phyloP scores from a whole-genome alignment of 2,329 filamentous ascomycete species.

The Lachnellula hyalina region DNA sequence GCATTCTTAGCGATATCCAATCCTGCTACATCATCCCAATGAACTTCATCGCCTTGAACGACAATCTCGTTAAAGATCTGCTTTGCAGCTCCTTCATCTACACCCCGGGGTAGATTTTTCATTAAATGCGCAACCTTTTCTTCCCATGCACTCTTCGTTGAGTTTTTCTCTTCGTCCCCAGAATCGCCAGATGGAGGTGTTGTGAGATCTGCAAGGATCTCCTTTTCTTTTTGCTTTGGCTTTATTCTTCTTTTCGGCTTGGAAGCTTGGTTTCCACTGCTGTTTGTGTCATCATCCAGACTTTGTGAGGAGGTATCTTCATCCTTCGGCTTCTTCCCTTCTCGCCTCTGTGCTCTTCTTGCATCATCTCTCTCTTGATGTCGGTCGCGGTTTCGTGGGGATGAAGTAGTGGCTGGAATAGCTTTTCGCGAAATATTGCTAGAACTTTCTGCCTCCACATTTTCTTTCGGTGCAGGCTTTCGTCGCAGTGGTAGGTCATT shows the following conservation, averaged over 20 bases:
- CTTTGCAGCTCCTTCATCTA: constrained; percentile 77
- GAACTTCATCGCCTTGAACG: constrained; percentile 87
- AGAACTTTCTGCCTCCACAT: constrained; percentile 7
- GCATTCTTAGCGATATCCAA: constrained; percentile 86
- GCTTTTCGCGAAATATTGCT: constrained; percentile 29
- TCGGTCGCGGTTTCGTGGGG: constrained; percentile 28
- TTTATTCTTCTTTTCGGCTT: constrained; percentile 25
- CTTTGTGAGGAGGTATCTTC: constrained; percentile 28
- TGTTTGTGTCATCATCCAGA: constrained; percentile 28
- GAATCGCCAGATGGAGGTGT: constrained; percentile 44
- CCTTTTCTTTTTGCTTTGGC: constrained; percentile 31
- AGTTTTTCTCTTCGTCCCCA: constrained; percentile 35
- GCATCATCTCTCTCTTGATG: constrained; percentile 23
- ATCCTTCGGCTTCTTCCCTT: constrained; percentile 16
- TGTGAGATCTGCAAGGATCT: constrained; percentile 33
- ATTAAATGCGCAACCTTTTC: constrained; percentile 59
- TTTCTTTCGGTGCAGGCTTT: constrained; percentile 17
- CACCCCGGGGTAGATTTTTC: constrained; percentile 72
- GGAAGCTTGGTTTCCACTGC: constrained; percentile 21
- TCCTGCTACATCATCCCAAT: constrained; percentile 90
- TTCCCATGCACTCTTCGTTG: constrained; percentile 51
- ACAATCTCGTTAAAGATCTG: constrained; percentile 97
- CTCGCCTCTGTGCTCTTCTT: constrained; percentile 19
- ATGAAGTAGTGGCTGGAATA: constrained; percentile 30
- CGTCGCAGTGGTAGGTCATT: constrained; percentile 28